Base-by-base conservation (phyloP, 2,329 filamentous ascomycete species). In the Escovopsis sp. region DNA sequence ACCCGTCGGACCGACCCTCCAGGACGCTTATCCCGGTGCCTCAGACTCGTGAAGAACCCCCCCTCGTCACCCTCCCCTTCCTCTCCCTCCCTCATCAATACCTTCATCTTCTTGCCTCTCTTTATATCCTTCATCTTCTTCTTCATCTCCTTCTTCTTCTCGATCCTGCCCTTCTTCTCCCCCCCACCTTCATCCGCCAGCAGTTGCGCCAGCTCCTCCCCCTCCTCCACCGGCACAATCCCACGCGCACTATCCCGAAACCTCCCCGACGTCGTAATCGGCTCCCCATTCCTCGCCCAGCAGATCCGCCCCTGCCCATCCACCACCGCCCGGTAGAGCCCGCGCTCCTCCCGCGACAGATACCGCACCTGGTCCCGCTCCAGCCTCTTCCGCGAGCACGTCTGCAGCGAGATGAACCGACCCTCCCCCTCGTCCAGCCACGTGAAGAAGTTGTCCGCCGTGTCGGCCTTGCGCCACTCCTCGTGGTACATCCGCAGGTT, bases 391-490 rank as follows among this genome's bases (percentile, higher is more conserved):
- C 87, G 68, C 2, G 84, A 77, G 43, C 85, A 85, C 0, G 72
- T 68, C 4, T 74, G 68, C 11, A 88, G 61, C 42, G 88, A 79
- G 30, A 90, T 52, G 27, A 70, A 55, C 45, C 64, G 74, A 0
- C 87, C 87, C 33, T 78, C 77, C 5, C 87, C 87, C 39, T 80
- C 66, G 51, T 94, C 87, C 2, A 94, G 65, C 86, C 87, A 94
- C 58, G 86, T 88, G 54, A 94, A 94, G 66, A 87, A 94, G 51
- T 90, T 93, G 52, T 94, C 79, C 4, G 75, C 71, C 0, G 84
- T 88, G 19, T 81, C 65, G 2, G 73, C 64, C 40, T 70, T 72
- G 54, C 85, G 85, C 87, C 87, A 94, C 43, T 81, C 74, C 39
- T 75, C 72, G 49, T 94, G 87, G 47, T 94, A 94, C 23, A 72